phyloP scores from a whole-genome alignment of 1,284 basidiomycete genomes.

The Fistulinella staudtii region DNA sequence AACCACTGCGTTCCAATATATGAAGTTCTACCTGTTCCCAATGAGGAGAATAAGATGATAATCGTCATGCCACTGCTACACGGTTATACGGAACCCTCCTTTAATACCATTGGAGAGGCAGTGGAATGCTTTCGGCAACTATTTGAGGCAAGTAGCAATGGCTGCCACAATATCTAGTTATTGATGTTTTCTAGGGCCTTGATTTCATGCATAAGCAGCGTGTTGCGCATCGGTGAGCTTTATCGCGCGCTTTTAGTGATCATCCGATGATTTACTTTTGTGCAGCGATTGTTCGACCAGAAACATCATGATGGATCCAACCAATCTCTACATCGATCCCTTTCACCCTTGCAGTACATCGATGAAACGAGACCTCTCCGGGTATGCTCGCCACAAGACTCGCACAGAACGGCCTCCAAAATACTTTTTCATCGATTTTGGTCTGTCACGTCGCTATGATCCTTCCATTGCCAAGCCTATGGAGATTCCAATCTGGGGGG shows the following conservation, averaged over 20 bases:
- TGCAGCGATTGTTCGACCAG: conserved; percentile 12
- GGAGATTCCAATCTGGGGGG: conserved; percentile 21
- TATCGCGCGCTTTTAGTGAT: neutral
- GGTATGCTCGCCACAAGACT: conserved; percentile 16
- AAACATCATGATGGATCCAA: conserved; percentile 38
- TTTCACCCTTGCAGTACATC: conserved; percentile 22
- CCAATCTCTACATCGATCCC: conserved; percentile 23
- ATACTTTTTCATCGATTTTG: conserved; percentile 40
- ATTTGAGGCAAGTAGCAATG: conserved; percentile 38
- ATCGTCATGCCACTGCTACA: conserved; percentile 33
- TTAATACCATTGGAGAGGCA: conserved; percentile 33
- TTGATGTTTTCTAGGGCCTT: conserved; percentile 14
- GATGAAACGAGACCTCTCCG: conserved; percentile 20
- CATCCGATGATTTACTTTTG: too few species aligned
- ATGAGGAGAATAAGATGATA: conserved; percentile 14
- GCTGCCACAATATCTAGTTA: accelerated
- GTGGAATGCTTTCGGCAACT: conserved; percentile 34
- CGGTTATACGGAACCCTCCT: conserved; percentile 17
- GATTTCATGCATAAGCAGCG: conserved; percentile 22
- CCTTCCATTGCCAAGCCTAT: conserved; percentile 8
- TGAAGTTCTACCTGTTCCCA: conserved; percentile 21
- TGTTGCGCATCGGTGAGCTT: conserved; percentile 19
- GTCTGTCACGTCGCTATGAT: conserved; percentile 31
- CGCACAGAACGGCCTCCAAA: conserved; percentile 32
- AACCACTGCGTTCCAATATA: conserved; percentile 38